Evolutionary conservation across 2,329 filamentous ascomycete genomes (phyloP), one percentile per base, ranked within the genome.

Genomic region (Xylaria sp.): DNA sequence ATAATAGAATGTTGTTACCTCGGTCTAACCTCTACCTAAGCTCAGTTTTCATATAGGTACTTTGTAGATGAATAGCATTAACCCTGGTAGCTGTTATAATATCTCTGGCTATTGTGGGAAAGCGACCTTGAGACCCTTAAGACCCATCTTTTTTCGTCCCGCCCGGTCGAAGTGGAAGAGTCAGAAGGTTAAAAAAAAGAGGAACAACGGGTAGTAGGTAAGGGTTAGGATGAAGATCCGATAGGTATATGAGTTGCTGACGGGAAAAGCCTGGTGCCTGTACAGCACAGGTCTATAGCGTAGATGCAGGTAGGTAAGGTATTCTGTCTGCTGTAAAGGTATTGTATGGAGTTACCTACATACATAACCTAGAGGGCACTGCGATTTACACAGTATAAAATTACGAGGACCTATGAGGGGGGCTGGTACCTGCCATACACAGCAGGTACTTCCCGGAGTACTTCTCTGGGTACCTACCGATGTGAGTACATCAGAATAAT

Each of bases 101-200:
- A 27, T 27, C 24, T 32, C 24, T 47, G 53, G 48, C 36, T 42
- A 30, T 48, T 54, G 17, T 61, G 58, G 54, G 36, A 63, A 19
- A 56, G 51, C 34, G 56, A 62, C 57, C 57, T 58, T 65, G 57
- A 62, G 62, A 68, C 62, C 66, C 66, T 64, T 59, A 14, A 30
- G 55, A 9, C 21, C 56, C 65, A 47, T 62, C 48, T 48, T 57
- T 68, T 47, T n/a, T 17, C 11, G 24, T 32, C 21, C 34, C 45
- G 12, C 12, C 45, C 42, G 30, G 36, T 47, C 36, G 42, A 32
- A 50, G 42, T 45, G 6, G 39, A 39, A 27, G 42, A 5, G 32
- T 7, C 6, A 30, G 42, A 39, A 24, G 36, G 50, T 42, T 27
- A 17, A 27, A 54, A 45, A 21, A 39, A 63, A 50, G 60, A 62